Evolutionary conservation across 371 early-diverging fungal species (phyloP), one percentile per base, ranked within the genome.

Genomic region (Actinomortierella ambigua): DNA sequence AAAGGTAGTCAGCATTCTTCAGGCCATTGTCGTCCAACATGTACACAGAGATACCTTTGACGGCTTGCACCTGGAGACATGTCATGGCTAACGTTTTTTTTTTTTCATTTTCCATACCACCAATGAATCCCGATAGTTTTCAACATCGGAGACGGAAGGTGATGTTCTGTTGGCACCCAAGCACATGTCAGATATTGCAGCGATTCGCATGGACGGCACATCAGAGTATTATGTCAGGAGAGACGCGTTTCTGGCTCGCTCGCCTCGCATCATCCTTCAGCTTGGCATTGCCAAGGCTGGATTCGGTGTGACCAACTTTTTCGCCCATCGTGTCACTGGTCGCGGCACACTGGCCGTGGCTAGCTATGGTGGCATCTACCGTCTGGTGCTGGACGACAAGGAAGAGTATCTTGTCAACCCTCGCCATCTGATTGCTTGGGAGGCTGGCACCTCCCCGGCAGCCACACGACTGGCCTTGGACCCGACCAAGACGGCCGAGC

Each of bases 351-450:
- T 90, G 46, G 92, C 87, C 8, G 82, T 93, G 39, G 85, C 90
- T 7, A 82, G 86, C 48, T 85, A 87, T 49, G 91, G 91, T 51
- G 90, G 91, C 5, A 61, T 92, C 49, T 90, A 90, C 63, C 81
- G 91, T 24, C 78, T 93, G 49, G 83, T 87, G 17, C 76, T 93
- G 53, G 76, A 80, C 6, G 82, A 86, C 20, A 85, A 83, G 13
- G 91, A 93, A 63, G 86, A 86, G 65, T 91, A 89, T 60, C 68
- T 87, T 43, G 90, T 89, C 11, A 89, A 90, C 64, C 90, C 93
- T 60, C 66, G 75, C 54, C 75, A 73, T 18, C 51, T 73, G 61
- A 73, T 73, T 49, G 75, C 75, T 2, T 85, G 88, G 86, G 82
- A 85, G 60, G 75, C 80, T 24, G 77, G 81, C 43, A 79, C 83